Evolutionary conservation across 305 asterid species (phyloP).

Genomic region (Fraxinus dipetala): DNA sequence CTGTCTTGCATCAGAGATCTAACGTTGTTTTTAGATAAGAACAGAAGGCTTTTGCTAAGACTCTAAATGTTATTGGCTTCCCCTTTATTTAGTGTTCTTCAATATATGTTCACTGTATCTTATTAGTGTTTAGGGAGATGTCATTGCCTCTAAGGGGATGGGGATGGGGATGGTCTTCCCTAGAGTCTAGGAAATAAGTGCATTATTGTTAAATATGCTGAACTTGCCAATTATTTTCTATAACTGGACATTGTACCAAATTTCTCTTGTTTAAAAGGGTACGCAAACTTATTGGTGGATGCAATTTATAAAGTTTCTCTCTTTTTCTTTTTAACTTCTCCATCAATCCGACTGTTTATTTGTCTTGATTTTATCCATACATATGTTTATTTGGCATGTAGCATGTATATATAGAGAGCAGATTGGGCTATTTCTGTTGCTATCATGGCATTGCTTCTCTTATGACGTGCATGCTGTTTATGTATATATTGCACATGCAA

Average conservation of each 20-base stretch:
- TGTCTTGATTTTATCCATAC: not conserved
- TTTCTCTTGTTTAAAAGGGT: not conserved
- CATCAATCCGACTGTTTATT: constrained; percentile 6
- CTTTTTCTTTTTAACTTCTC: not conserved
- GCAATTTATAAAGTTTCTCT: not conserved
- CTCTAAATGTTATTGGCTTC: not conserved
- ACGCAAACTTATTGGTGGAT: not conserved
- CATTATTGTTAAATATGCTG: not conserved
- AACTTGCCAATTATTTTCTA: not conserved
- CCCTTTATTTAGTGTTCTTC: not conserved
- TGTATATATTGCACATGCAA: not conserved
- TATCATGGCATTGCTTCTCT: not conserved
- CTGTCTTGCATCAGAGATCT: not conserved
- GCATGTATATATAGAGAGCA: not conserved
- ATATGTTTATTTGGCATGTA: constrained; percentile 7
- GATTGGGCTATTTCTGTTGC: not conserved
- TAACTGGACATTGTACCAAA: not conserved
- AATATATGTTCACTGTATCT: not conserved
- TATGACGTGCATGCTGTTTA: not conserved
- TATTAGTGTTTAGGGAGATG: not conserved
- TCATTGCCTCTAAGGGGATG: not conserved
- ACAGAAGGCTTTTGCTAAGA: not conserved
- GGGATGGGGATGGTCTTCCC: not conserved
- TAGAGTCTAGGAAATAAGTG: not conserved
- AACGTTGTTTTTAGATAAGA: not conserved